Conservation (phyloP, 768 basidiomycete genomes). For the Psilocybe azurescens region DNA sequence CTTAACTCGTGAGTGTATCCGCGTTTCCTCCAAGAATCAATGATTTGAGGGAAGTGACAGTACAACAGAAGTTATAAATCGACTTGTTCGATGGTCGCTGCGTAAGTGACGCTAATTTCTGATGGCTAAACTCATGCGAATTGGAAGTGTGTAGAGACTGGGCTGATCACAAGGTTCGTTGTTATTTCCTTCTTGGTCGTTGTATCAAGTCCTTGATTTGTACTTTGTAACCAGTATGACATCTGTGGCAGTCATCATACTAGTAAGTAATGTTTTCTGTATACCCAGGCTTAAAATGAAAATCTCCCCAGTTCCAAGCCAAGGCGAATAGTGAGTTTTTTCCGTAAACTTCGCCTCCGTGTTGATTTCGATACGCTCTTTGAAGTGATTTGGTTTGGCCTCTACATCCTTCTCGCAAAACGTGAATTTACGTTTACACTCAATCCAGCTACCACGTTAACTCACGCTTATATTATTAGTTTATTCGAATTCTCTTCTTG, state of each 20-base stretch:
- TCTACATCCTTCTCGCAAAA: slow-evolving; percentile 24
- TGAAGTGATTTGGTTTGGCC: slow-evolving; percentile 22
- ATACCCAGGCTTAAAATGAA: not conserved
- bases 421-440: slow-evolving; percentile 1
- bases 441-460: not conserved
- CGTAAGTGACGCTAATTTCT: slow-evolving; percentile 8
- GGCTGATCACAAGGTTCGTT: slow-evolving; percentile 12
- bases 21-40: not conserved
- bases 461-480: slow-evolving; percentile 5
- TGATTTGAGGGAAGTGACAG: not conserved
- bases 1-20: slow-evolving; percentile 7
- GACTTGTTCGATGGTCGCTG: slow-evolving; percentile 21
- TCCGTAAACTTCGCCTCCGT: not conserved
- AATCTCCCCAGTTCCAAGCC: slow-evolving; percentile 9
- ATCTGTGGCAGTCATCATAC: slow-evolving; percentile 10
- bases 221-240: not conserved
- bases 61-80: slow-evolving; percentile 19
- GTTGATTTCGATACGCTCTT: too few relatives aligned
- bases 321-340: slow-evolving; percentile 13
- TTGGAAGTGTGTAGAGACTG: slow-evolving; percentile 14
- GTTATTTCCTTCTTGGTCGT: too few relatives aligned
- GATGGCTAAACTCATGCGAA: too few relatives aligned
- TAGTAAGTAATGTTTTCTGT: slow-evolving; percentile 1
- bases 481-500: slow-evolving; percentile 22
- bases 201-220: not conserved